A percentile compares a stretch with the other conserved stretches of the same genome.
Conservation (phyloP, 345 rosid genomes). For the Salix viminalis region DNA sequence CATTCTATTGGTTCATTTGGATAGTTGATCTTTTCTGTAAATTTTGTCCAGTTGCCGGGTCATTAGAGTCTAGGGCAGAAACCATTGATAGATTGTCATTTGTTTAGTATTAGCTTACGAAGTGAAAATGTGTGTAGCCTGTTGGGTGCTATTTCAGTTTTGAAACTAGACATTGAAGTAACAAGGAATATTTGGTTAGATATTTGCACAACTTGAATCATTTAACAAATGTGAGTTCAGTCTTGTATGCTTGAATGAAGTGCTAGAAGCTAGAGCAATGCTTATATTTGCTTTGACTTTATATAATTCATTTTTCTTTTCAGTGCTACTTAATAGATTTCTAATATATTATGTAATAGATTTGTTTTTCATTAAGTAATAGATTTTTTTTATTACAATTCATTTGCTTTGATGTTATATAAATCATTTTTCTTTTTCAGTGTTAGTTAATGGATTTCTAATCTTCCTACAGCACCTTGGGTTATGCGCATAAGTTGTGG, state of each 20-base stretch:
- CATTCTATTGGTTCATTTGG: background rate
- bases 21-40: background rate
- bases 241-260: background rate
- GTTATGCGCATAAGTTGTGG: constrained; percentile 94
- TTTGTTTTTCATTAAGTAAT: no score
- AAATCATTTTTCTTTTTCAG: background rate
- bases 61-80: background rate
- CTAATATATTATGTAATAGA: background rate
- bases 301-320: background rate
- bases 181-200: background rate
- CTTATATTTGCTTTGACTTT: background rate
- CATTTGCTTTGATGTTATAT: background rate
- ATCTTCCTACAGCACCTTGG: constrained; percentile 61
- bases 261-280: background rate
- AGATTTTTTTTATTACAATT: no score
- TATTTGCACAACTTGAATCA: background rate
- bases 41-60: background rate
- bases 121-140: background rate
- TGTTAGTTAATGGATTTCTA: background rate
- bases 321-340: background rate
- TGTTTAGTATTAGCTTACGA: background rate
- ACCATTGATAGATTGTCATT: background rate
- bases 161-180: background rate
- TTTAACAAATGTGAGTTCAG: background rate
- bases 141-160: background rate